These are phyloP conservation scores for Echium plantagineum DNA, from an alignment of 257 asterid species.

Conservation along the genomic window DNA sequence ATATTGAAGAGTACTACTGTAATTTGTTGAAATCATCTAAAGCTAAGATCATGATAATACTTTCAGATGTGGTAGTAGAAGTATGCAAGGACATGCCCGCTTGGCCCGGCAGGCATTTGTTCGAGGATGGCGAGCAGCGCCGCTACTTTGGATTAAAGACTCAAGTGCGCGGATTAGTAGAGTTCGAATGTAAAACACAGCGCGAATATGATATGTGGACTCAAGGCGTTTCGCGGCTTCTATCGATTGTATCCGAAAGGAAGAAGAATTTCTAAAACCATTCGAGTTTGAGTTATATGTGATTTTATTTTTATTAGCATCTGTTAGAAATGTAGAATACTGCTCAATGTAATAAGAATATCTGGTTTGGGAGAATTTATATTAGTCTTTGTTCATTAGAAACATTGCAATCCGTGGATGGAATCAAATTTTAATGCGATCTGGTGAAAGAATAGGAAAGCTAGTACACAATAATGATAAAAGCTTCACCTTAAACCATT, in stretches of 20 bases:
- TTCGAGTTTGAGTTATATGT: not conserved
- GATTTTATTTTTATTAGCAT: not conserved
- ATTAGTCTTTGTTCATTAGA: not conserved
- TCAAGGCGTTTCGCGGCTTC: slow-evolving; percentile 39
- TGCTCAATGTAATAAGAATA: not conserved
- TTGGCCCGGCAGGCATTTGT: slow-evolving; percentile 96
- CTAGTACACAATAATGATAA: too few species aligned
- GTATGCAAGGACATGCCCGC: slow-evolving; percentile 72
- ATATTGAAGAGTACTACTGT: too few species aligned
- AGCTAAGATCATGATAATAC: not conserved
- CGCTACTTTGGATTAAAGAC: slow-evolving; percentile 83
- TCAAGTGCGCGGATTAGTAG: slow-evolving; percentile 55
- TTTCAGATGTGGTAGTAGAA: slow-evolving; percentile 70
- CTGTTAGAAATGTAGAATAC: not conserved
- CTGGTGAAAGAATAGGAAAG: too few species aligned
- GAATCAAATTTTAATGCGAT: too few species aligned
- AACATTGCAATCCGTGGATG: too few species aligned
- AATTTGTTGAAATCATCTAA: too few species aligned
- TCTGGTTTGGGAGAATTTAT: not conserved
- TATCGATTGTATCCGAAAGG: slow-evolving; percentile 29
- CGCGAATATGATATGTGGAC: slow-evolving; percentile 45
- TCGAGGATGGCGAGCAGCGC: slow-evolving; percentile 87
- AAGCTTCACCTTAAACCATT: too few species aligned
- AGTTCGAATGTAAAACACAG: slow-evolving; percentile 39
- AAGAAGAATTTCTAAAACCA: slow-evolving; percentile 9